These are phyloP conservation scores for Hypoxylon lienhwacheense DNA, from an alignment of 495 filamentous ascomycete species.

Conservation along the genomic window DNA sequence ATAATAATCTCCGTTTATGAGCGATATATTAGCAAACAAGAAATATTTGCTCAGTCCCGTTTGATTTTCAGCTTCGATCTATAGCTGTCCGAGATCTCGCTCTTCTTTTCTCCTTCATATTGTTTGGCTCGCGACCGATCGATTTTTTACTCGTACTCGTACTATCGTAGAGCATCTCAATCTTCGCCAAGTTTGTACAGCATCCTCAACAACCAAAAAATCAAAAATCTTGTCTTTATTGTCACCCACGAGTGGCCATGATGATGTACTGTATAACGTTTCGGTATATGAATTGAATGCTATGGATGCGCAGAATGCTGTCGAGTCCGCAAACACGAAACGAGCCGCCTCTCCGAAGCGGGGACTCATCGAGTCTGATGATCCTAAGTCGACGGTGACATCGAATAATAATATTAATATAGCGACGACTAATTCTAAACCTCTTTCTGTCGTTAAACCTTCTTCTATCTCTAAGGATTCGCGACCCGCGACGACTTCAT, in stretches of 20 bases:
- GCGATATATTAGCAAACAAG: conserved; percentile 30
- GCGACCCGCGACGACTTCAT: conserved; percentile 12
- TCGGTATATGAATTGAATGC: conserved; percentile 56
- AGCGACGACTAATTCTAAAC: conserved; percentile 30
- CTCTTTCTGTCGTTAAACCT: conserved; percentile 14
- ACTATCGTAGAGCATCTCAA: conserved; percentile 23
- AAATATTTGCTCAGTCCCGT: conserved; percentile 5
- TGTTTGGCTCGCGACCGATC: conserved; percentile 36
- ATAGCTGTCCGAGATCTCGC: conserved; percentile 3
- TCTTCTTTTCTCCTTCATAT: conserved; percentile 7
- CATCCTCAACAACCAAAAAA: conserved; percentile 13
- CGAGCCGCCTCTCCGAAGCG: conserved; percentile 54
- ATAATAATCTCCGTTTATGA: conserved; percentile 15
- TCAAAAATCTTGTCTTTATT: conserved; percentile 25
- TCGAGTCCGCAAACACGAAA: conserved; percentile 59
- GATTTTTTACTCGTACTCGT: conserved; percentile 17
- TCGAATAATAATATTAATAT: conserved; percentile 31
- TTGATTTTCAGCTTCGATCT: conserved; percentile 3
- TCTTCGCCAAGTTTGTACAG: conserved; percentile 19
- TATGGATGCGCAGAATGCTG: conserved; percentile 63
- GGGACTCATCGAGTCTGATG: conserved; percentile 47
- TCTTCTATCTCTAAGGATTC: conserved; percentile 20
- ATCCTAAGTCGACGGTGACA: conserved; percentile 43
- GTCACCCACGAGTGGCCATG: conserved; percentile 51
- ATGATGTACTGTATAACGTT: conserved; percentile 54